These are phyloP conservation scores for Hortaea sp. DNA, from an alignment of 2,329 filamentous ascomycete species.

Conservation along the genomic window DNA sequence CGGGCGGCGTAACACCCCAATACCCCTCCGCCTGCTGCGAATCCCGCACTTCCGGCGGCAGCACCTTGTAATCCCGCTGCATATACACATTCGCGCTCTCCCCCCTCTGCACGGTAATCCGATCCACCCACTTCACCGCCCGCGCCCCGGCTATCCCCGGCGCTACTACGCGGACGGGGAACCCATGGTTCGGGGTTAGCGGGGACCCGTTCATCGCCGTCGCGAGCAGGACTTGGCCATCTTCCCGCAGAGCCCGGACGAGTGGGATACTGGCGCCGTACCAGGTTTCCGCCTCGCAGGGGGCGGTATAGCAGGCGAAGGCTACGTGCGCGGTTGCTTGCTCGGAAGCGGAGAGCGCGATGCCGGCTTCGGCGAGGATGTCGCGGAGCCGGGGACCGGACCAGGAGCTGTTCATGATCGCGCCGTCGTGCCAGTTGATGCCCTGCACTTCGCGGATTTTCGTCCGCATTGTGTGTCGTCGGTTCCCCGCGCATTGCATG, in stretches of 20 bases:
- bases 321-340: slow-evolving; percentile 39
- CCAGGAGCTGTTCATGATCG: slow-evolving; percentile 52
- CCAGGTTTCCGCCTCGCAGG: slow-evolving; percentile 48
- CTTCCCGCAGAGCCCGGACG: slow-evolving; percentile 30
- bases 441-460: slow-evolving; percentile 49
- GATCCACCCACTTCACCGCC: slow-evolving; percentile 6
- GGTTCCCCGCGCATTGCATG: slow-evolving; percentile 51
- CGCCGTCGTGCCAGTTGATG: slow-evolving; percentile 51
- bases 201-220: slow-evolving; percentile 62
- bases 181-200: slow-evolving; percentile 55
- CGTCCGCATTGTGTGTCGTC: slow-evolving; percentile 52
- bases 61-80: slow-evolving; percentile 46
- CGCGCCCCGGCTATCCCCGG: slow-evolving; percentile 48
- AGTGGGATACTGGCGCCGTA: slow-evolving; percentile 43
- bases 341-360: slow-evolving; percentile 14
- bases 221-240: slow-evolving; percentile 51
- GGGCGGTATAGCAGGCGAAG: slow-evolving; percentile 44
- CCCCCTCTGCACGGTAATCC: slow-evolving; percentile 47
- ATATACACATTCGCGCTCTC: slow-evolving; percentile 50
- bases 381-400: slow-evolving; percentile 44
- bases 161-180: slow-evolving; percentile 51
- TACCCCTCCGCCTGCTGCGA: slow-evolving; percentile 41
- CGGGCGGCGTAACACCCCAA: slow-evolving; percentile 40
- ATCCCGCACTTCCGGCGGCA: slow-evolving; percentile 42
- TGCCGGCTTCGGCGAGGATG: slow-evolving; percentile 39